These are phyloP conservation scores for Lipomyces lipofer DNA, from an alignment of 805 yeast genomes.

Conservation along the genomic window DNA sequence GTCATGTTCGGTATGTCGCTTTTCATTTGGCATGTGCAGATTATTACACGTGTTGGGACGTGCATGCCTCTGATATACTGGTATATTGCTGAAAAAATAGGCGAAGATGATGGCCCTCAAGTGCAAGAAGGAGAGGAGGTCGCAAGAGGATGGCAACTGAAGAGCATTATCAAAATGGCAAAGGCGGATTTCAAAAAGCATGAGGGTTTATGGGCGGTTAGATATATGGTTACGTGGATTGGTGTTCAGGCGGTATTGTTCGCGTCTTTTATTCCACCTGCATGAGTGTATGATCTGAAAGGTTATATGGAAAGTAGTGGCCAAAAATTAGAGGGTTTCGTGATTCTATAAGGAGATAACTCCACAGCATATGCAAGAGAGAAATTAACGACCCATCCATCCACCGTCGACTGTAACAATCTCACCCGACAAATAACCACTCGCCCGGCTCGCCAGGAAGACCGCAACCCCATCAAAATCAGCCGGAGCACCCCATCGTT, in stretches of 20 bases:
- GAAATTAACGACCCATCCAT: constrained; percentile 28
- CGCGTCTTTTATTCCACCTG: constrained; percentile 90
- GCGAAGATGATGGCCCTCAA: constrained; percentile 28
- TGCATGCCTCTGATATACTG: constrained; percentile 76
- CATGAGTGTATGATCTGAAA: too few relatives aligned
- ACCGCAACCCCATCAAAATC: constrained; percentile 51
- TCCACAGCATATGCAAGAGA: neutral
- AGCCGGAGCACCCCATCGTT: constrained; percentile 51
- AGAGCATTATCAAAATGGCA: constrained; percentile 9
- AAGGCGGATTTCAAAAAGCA: constrained; percentile 21
- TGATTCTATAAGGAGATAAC: neutral
- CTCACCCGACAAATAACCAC: constrained; percentile 55
- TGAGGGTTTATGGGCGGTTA: constrained; percentile 44
- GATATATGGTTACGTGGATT: constrained; percentile 62
- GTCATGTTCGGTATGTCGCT: constrained; percentile 53
- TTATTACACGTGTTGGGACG: constrained; percentile 73
- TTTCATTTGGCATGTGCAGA: constrained; percentile 79
- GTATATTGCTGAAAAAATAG: constrained; percentile 54
- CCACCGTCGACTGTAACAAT: constrained; percentile 45
- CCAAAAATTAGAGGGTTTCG: neutral
- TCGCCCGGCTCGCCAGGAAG: constrained; percentile 53
- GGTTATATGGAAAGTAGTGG: too few relatives aligned
- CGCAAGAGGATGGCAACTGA: constrained; percentile 1
- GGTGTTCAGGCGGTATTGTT: constrained; percentile 69
- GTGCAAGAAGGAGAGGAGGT: constrained; percentile 11